phyloP scores from a whole-genome alignment of 495 filamentous ascomycete genomes.

The Neurospora tetrasperma region DNA sequence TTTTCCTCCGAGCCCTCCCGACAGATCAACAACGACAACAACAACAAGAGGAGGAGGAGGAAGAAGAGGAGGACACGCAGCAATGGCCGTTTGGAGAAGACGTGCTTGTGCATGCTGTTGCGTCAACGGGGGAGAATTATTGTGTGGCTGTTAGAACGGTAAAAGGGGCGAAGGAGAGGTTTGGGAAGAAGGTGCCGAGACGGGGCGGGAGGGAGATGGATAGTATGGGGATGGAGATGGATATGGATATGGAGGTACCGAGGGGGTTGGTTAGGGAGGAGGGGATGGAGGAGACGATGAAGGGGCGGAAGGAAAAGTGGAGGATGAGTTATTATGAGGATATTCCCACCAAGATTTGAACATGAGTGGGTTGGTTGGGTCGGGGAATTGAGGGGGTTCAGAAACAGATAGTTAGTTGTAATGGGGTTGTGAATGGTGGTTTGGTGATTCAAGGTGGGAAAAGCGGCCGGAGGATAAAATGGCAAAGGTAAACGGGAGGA shows the following conservation, averaged over 20 bases:
- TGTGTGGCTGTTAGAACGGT: slow-evolving; percentile 24
- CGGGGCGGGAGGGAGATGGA: neutral
- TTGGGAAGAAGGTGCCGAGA: slow-evolving; percentile 3
- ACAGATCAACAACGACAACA: too few relatives aligned
- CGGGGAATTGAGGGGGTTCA: too few relatives aligned
- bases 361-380: neutral
- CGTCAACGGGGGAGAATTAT: slow-evolving; percentile 31
- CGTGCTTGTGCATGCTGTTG: slow-evolving; percentile 32
- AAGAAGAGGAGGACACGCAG: neutral
- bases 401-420: too few relatives aligned
- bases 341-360: neutral
- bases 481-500: too few relatives aligned
- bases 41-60: too few relatives aligned
- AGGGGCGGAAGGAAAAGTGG: neutral
- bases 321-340: neutral
- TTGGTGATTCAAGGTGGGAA: too few relatives aligned
- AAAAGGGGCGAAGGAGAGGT: slow-evolving; percentile 11
- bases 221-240: too few relatives aligned
- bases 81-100: slow-evolving; percentile 39
- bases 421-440: too few relatives aligned
- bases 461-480: too few relatives aligned
- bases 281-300: neutral
- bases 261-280: neutral
- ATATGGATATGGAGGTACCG: too few relatives aligned
- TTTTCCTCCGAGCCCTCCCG: too few relatives aligned